Base-by-base conservation (phyloP, 2,329 filamentous ascomycete species). In the Fusarium heterosporum region DNA sequence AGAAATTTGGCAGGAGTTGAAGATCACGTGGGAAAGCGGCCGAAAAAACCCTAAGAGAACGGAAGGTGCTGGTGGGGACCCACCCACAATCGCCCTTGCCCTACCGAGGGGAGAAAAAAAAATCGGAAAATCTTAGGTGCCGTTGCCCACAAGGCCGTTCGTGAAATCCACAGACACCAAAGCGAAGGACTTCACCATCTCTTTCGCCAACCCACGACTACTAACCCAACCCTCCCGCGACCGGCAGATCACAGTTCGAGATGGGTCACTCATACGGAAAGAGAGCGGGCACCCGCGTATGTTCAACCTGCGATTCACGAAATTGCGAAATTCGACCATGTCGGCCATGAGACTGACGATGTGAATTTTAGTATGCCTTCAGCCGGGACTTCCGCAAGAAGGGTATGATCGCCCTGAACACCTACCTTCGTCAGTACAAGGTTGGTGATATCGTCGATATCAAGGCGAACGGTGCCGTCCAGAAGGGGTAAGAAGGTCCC, bases 401-500 rank as follows among this genome's bases (percentile, higher is more conserved):
- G 88, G 96, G 96, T 82, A 90, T 90, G 87, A 97, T 99, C 85
- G 85, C 87, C 78, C 87, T 98, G 79, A 93, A 90, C 76, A 98
- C 95, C 80, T 99, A 98, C 89, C 87, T 99, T 78, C 90, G 90
- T 83, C 88, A 92, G 81, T 98, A 96, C 91, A 93, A 91, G 82
- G 96, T 99, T 79, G 96, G 96, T 83, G 96, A 99, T 80, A 97
- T 98, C 77, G 96, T 99, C 79, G 96, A 99, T 82, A 93, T 99
- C 82, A 96, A 97, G 85, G 92, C 92, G 80, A 98, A 99, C 87
- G 96, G 94, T 91, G 96, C 93, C 79, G 92, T 96, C 73, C 94
- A 97, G 87, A 97, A 97, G 90, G 94, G 93, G 92, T 96, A 86
- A 89, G 90, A 59, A 62, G 52, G 42, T 22, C 58, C 50, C 36